Percentiles rank a stretch among this genome's conserved stretches.
Evolutionary conservation across 768 basidiomycete genomes (phyloP).

Genomic region (Cystobasidium onofrii): DNA sequence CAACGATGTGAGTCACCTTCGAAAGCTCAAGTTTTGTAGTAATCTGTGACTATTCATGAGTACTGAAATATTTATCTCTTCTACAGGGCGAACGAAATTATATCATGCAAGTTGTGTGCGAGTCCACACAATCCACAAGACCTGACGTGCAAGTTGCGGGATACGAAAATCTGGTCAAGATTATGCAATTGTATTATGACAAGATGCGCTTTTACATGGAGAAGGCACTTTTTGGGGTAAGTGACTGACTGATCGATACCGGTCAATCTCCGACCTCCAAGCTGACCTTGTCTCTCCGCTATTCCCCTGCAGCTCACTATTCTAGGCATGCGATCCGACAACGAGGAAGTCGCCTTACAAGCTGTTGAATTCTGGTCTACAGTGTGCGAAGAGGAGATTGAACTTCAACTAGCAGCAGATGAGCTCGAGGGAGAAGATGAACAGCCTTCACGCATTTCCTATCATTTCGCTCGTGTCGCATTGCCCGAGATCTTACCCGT

Average conservation of each 20-base stretch:
- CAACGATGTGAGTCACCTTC: conserved; percentile 65
- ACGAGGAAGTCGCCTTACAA: conserved; percentile 85
- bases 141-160: conserved; percentile 86
- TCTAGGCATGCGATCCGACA: conserved; percentile 88
- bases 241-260: neutral
- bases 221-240: conserved; percentile 88
- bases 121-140: conserved; percentile 79
- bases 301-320: conserved; percentile 65
- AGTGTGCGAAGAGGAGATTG: conserved; percentile 94
- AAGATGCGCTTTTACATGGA: conserved; percentile 99
- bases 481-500: conserved; percentile 91
- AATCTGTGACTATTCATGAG: neutral
- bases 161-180: conserved; percentile 88
- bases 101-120: conserved; percentile 99
- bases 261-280: neutral
- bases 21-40: neutral
- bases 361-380: conserved; percentile 99
- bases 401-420: conserved; percentile 85
- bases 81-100: conserved; percentile 92
- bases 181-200: conserved; percentile 97
- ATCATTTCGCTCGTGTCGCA: conserved; percentile 87
- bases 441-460: conserved; percentile 61
- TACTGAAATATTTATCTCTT: too few species aligned
- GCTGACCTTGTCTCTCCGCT: conserved; percentile 35
- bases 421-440: conserved; percentile 40